Percentiles rank a stretch among this genome's conserved stretches.
Evolutionary conservation across 768 basidiomycete species (phyloP).

Genomic region (Kwoniella mangroviensis): DNA sequence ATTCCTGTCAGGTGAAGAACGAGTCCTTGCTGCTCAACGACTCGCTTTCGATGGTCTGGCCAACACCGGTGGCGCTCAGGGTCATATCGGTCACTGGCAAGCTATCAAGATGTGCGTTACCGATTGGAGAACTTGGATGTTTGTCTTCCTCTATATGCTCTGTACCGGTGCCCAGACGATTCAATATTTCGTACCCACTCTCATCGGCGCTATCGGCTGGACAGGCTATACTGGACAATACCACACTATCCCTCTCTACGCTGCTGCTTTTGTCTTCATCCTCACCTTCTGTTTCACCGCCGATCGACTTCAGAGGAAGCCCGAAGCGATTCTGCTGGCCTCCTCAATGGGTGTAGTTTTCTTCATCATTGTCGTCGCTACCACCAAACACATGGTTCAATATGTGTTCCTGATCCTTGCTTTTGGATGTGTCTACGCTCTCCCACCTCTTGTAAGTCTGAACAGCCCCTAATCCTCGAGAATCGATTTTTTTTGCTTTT

Average conservation of each 20-base stretch:
- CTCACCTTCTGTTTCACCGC: constrained; percentile 51
- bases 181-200: constrained; percentile 55
- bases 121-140: constrained; percentile 44
- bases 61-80: constrained; percentile 44
- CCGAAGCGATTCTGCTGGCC: constrained; percentile 44
- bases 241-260: constrained; percentile 56
- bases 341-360: constrained; percentile 40
- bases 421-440: constrained; percentile 54
- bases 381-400: constrained; percentile 40
- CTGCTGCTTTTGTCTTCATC: constrained; percentile 47
- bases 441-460: constrained; percentile 40
- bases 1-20: constrained; percentile 57
- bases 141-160: constrained; percentile 54
- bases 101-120: constrained; percentile 42
- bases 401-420: constrained; percentile 58
- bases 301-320: constrained; percentile 54
- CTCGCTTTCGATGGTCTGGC: constrained; percentile 54
- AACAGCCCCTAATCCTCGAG: too few relatives aligned
- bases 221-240: constrained; percentile 54
- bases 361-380: constrained; percentile 49
- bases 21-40: constrained; percentile 55
- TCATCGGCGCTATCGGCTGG: constrained; percentile 48
- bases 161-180: constrained; percentile 56
- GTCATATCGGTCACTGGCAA: constrained; percentile 42
- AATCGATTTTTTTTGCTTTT: too few relatives aligned